Evolutionary conservation across 2,329 filamentous ascomycete species (phyloP), one percentile per base, ranked within the genome.

Genomic region (Talaromyces sp.): DNA sequence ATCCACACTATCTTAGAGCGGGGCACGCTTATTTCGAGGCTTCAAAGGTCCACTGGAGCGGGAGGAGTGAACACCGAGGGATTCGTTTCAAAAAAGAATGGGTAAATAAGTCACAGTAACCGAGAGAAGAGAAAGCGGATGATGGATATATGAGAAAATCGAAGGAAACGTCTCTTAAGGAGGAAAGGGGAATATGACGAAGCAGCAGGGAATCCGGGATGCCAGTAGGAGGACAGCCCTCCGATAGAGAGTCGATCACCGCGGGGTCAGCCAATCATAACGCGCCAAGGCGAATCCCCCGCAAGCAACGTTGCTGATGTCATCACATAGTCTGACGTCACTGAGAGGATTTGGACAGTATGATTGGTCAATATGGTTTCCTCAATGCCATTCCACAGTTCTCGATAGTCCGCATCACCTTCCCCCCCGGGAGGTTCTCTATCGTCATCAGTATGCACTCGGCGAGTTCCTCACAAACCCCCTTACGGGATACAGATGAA

Each of bases 151-250:
- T 17, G 20, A 33, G 20, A 2, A 45, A 9, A 33, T 9, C 20
- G 5, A 24, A 20, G 42, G 30, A 17, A 16, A 45, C 14, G 29
- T 20, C 4, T 33, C n/a, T 32, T 20, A 33, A 11, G 17, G 24
- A 37, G 36, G 27, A n/a, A n/a, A 17, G 10, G 14, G 19, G 17
- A 20, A 33, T 33, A 44, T 32, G 47, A 37, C 20, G 30, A 36
- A 32, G 37, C 17, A 30, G 10, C 19, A 17, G 17, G 36, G 36
- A 20, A 39, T 4, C 24, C 32, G 16, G 33, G 36, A 54, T 49
- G 39, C 40, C 44, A 30, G 19, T 39, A 57, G 57, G 57, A 60
- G 47, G 33, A 60, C 49, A 54, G 57, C 32, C 48, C 51, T 57
- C 57, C 57, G 57, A 41, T 29, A 32, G 2, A 48, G 20, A 41